Evolutionary conservation across 768 basidiomycete species (phyloP), one percentile per base, ranked within the genome.

Genomic region (Leucocoprinus sp.): DNA sequence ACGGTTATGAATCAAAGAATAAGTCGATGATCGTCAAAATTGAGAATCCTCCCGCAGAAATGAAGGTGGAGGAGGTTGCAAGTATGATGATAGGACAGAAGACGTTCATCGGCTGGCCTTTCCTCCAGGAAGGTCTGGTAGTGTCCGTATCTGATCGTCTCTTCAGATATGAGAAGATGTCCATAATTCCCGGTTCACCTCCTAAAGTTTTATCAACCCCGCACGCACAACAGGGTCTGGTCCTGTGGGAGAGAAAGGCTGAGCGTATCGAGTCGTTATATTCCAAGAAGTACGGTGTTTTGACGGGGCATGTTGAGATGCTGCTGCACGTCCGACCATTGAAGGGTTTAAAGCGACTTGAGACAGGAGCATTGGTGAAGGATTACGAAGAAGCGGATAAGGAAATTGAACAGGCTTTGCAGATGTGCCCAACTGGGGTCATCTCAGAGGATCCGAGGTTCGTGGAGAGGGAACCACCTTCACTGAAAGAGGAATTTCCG

Each of bases 11-110:
- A 59, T 89, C 82, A 52, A 75, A 83, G 28, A 95, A 95, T 67
- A 90, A 93, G 64, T 93, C 90, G 2, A 93, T 99, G 82, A 70
- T 98, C 42, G 74, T 98, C 18, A 79, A 86, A 52, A 79, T 97
- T 54, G 68, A 85, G 38, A 88, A 90, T 57, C 74, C 75, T 0
- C 74, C 83, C 59, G 87, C 91, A 50, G 64, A 63, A 37, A 68
- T 68, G 52, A 85, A 81, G 61, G 64, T 76, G 5, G 78, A 84
- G 55, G 84, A 86, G 11, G 63, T 96, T 19, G 95, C 91, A 6
- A 63, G 68, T 36, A 71, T 75, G 57, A 73, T 89, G 69, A 67
- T 97, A 36, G 91, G 87, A 12, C 67, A 82, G 57, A 75, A 85
- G 33, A 78, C 76, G 0, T 97, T 86, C 59, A 68, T 82, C 45